Base-by-base conservation (phyloP, 2,329 filamentous ascomycete species). In the Ophiocordyceps robertsii region DNA sequence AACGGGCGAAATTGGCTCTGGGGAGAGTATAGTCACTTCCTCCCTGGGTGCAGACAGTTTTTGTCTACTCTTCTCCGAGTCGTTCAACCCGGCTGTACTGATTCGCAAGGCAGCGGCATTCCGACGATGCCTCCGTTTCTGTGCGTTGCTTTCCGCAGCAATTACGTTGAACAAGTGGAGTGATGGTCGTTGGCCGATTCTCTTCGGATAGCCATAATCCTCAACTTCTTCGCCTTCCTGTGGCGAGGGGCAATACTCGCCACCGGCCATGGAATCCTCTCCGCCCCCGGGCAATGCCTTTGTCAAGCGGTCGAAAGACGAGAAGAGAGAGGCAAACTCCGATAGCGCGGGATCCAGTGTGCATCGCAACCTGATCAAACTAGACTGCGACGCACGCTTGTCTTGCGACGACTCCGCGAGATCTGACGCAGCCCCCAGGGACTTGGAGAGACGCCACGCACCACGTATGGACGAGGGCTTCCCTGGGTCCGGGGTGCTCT, bases 1-100 rank as follows among this genome's bases (percentile, higher is more conserved):
- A 30, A 57, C 59, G 30, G 68, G 66, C 14, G 68, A 73, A 4
- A 72, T 65, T 13, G 69, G 69, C 38, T 67, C 62, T n/a, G 69
- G 69, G 4, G 65, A 65, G 30, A 70, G 47, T 31, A 70, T 63
- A 12, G 59, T 52, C 29, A 56, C 53, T 11, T 49, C 44, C 9
- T 43, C 43, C 21, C 47, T 46, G 37, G 35, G 42, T 37, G 38
- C 40, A 29, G 37, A 41, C 38, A 13, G 38, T 11, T 39, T 31
- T 33, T 19, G 30, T 8, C 41, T 43, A 32, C 29, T 43, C 13
- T 31, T 43, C 14, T n/a, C 45, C n/a, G 43, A 37, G 24, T 37
- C 44, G 12, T 29, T 29, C 17, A 47, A 27, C 8, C 48, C 46
- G 8, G 44, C 42, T 8, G 43, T 49, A 29, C 33, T 49, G 12